Evolutionary conservation across 352 stramenopile genomes (phyloP).

Genomic region (Globisporangium cystogenes): DNA sequence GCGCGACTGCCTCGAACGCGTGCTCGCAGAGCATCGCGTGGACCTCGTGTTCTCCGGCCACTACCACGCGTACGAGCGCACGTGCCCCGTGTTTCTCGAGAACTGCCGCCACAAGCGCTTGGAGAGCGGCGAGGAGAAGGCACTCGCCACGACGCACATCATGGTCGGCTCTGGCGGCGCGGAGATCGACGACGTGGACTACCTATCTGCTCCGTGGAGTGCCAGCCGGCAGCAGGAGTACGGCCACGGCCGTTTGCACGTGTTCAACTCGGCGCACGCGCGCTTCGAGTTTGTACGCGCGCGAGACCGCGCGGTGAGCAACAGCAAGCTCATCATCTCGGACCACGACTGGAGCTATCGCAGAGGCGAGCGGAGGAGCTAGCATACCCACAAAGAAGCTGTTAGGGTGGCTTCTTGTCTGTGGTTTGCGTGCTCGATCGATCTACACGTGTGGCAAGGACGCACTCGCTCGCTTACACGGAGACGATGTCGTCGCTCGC

Average conservation of each 20-base stretch:
- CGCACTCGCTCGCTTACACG: slow-evolving; percentile 1
- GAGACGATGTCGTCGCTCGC: slow-evolving; percentile 5
- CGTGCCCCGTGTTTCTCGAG: slow-evolving; percentile 19
- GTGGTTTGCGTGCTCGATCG: background rate
- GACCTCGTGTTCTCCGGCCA: slow-evolving; percentile 24
- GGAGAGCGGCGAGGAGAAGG: slow-evolving; percentile 5
- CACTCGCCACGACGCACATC: slow-evolving; percentile 24
- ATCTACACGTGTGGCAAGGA: slow-evolving; percentile 15
- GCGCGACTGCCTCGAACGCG: slow-evolving; percentile 13
- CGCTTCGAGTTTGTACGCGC: slow-evolving; percentile 33
- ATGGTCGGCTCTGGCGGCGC: slow-evolving; percentile 42
- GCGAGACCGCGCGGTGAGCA: slow-evolving; percentile 19
- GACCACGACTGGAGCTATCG: slow-evolving; percentile 25
- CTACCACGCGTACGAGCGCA: slow-evolving; percentile 26
- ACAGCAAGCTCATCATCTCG: slow-evolving; percentile 30
- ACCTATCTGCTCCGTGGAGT: slow-evolving; percentile 18
- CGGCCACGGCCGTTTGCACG: slow-evolving; percentile 32
- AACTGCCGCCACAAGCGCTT: slow-evolving; percentile 12
- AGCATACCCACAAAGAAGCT: background rate
- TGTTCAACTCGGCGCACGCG: slow-evolving; percentile 31
- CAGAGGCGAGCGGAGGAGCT: slow-evolving; percentile 6
- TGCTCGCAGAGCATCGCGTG: slow-evolving; percentile 19
- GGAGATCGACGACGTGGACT: slow-evolving; percentile 29
- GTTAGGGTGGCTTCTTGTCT: too few species aligned
- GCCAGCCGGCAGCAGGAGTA: slow-evolving; percentile 23